Conservation (phyloP, 2,329 filamentous ascomycete species). For the Talaromyces marneffei region DNA sequence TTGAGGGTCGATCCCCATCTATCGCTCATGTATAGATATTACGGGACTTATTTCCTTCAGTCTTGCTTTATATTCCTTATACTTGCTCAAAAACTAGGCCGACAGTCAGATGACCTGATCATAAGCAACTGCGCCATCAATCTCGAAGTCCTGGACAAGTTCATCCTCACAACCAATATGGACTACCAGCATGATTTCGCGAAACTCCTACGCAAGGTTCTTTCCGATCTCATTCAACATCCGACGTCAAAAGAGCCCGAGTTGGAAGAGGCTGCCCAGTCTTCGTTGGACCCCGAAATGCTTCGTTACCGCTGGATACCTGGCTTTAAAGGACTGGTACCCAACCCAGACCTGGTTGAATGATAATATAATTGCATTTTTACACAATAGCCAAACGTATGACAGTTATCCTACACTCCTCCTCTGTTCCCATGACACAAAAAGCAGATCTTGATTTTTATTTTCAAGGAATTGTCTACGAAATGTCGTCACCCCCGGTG, state of each 20-base stretch:
- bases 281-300: background rate
- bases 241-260: background rate
- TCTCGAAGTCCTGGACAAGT: background rate
- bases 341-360: background rate
- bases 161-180: background rate
- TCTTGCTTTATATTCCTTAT: background rate
- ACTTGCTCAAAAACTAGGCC: background rate
- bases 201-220: background rate
- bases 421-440: background rate
- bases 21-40: constrained; percentile 1
- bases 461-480: background rate
- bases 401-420: background rate
- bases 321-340: background rate
- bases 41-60: background rate
- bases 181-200: constrained; percentile 4
- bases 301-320: constrained; percentile 1
- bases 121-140: constrained; percentile 1
- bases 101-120: constrained; percentile 1
- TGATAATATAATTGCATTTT: background rate
- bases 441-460: background rate
- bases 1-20: background rate
- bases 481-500: background rate
- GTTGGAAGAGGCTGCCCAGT: background rate
- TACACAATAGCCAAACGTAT: background rate
- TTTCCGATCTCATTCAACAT: background rate